phyloP scores from a whole-genome alignment of 208 protist species.

The Angomonas ambiguus region DNA sequence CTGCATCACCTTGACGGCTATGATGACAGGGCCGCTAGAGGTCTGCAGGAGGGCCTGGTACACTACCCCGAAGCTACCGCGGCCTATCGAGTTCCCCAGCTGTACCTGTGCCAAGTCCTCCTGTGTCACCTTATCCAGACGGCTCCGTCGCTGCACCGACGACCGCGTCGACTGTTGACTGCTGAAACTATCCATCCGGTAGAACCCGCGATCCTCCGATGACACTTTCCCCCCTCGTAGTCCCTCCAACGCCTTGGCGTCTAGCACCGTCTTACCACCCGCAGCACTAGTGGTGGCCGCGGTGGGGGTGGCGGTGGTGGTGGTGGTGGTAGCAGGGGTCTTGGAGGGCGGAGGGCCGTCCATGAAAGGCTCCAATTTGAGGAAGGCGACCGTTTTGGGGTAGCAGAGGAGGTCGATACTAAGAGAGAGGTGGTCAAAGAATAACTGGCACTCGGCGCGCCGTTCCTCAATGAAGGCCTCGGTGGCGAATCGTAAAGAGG shows the following conservation, averaged over 20 bases:
- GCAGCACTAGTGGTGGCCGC: not conserved
- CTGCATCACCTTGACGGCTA: slow-evolving; percentile 62
- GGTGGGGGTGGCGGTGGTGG: not conserved
- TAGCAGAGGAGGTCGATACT: slow-evolving; percentile 48
- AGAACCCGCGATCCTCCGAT: not conserved
- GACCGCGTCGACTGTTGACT: slow-evolving; percentile 38
- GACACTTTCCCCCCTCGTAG: slow-evolving; percentile 11
- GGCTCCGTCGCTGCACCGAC: slow-evolving; percentile 38
- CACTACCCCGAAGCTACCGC: slow-evolving; percentile 61
- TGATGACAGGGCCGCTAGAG: slow-evolving; percentile 30
- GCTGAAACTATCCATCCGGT: slow-evolving; percentile 18
- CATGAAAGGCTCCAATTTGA: slow-evolving; percentile 25
- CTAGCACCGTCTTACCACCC: too few species aligned
- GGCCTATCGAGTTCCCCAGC: slow-evolving; percentile 44
- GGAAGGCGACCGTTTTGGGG: slow-evolving; percentile 31
- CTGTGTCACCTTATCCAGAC: slow-evolving; percentile 35
- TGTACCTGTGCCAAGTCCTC: slow-evolving; percentile 43
- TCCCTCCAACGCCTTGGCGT: slow-evolving; percentile 20
- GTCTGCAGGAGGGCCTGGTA: slow-evolving; percentile 47
- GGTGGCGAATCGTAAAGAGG: slow-evolving; percentile 42
- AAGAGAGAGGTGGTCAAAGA: slow-evolving; percentile 27
- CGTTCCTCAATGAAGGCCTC: slow-evolving; percentile 52
- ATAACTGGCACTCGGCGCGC: slow-evolving; percentile 31
- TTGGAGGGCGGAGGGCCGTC: not conserved
- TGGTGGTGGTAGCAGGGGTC: not conserved